Conservation (phyloP, 192 early-diverging fungal genomes). For the Gryganskiella cystojenkinii region DNA sequence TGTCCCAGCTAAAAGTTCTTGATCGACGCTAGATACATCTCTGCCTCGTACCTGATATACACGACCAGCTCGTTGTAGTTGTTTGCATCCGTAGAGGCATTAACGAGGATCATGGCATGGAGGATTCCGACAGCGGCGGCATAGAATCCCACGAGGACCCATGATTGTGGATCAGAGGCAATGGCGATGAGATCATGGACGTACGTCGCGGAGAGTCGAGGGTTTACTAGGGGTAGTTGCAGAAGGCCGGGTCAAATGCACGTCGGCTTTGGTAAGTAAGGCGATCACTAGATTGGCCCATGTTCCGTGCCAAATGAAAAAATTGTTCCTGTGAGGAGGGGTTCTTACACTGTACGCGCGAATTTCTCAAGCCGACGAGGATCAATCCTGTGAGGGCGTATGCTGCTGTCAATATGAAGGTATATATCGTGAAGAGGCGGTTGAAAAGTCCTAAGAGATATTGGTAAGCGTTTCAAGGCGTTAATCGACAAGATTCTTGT, state of each 20-base stretch:
- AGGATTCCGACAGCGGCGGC: conserved; percentile 11
- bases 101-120: conserved; percentile 20
- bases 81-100: neutral
- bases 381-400: conserved; percentile 26
- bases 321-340: neutral
- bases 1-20: too few species aligned
- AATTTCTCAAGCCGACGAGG: conserved; percentile 35
- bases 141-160: conserved; percentile 29
- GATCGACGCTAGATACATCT: neutral
- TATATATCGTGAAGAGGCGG: conserved; percentile 19
- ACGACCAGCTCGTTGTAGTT: conserved; percentile 35
- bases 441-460: conserved; percentile 35
- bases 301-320: neutral
- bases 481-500: neutral
- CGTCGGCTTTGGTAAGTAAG: neutral
- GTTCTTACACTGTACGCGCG: conserved; percentile 39
- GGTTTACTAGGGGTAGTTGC: conserved; percentile 23
- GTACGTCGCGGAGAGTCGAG: conserved; percentile 33
- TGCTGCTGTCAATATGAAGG: conserved; percentile 8
- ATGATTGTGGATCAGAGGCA: conserved; percentile 21
- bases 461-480: neutral
- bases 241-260: neutral
- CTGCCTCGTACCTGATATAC: conserved; percentile 25
- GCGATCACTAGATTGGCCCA: neutral
- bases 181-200: conserved; percentile 32